Base-by-base conservation (phyloP, 495 filamentous ascomycete species). In the Xylaria scruposa region DNA sequence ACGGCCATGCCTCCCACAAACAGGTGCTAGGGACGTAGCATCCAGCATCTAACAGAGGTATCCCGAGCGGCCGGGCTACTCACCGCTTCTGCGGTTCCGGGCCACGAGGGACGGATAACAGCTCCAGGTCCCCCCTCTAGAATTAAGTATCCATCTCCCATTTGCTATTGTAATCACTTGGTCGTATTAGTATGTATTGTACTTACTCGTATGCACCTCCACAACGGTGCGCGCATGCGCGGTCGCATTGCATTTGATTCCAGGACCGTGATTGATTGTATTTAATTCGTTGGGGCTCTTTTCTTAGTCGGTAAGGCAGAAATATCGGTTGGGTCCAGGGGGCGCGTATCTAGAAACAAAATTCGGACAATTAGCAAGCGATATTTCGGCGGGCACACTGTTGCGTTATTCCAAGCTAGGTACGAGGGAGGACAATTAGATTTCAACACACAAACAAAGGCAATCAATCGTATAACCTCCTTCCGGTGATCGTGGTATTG, bases 41-140 rank as follows among this genome's bases (percentile, higher is more conserved):
- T 33, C 26, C 8, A 33, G 61, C 42, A 31, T 47, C 61, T 47
- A 31, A 29, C 24, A 47, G 44, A 26, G 61, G 61, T 21, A 56
- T 26, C 49, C 65, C 65, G 65, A 44, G 49, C 47, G 8, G 29
- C 65, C 36, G 49, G 44, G n/a, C 49, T 56, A 19, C 65, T 67
- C 65, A 67, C 65, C 65, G 65, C 65, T 49, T 67, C 29, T 67
- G 65, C 33, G 65, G 47, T 67, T 56, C 47, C 65, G 17, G 31
- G 24, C 46, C 44, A 53, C 46, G 63, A 67, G 38, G 60, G 31
- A 54, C 33, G 49, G 64, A 49, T 26, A 67, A n/a, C 49, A 26
- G 49, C 44, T 42, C 65, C 19, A 56, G 31, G 49, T 13, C 36
- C 9, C 12, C 36, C 17, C 44, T 49, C 47, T 36, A 46, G 42